These are phyloP conservation scores for Ceratocystiopsis minuta DNA, from an alignment of 2,329 filamentous ascomycete genomes.

Conservation along the genomic window DNA sequence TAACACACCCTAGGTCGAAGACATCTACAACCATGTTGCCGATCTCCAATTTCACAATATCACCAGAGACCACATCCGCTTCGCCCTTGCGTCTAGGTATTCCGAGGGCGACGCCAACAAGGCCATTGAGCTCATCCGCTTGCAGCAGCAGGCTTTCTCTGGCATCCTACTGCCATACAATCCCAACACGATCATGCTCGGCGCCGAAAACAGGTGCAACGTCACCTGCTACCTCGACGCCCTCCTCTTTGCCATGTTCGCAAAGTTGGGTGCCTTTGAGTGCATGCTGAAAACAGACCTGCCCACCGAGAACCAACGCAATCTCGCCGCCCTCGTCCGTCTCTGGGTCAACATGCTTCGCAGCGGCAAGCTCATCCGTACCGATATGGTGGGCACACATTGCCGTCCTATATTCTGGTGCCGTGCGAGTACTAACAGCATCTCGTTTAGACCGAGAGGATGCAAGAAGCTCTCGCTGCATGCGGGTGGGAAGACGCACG, in stretches of 20 bases:
- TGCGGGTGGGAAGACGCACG: conserved; percentile 81
- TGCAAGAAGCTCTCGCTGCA: conserved; percentile 65
- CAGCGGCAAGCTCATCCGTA: conserved; percentile 66
- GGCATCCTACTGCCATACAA: conserved; percentile 63
- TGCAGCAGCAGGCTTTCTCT: conserved; percentile 66
- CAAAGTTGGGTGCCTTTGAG: conserved; percentile 75
- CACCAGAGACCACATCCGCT: conserved; percentile 37
- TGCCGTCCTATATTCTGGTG: not conserved
- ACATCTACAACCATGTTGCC: conserved; percentile 21
- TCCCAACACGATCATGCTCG: conserved; percentile 52
- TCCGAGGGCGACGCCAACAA: conserved; percentile 53
- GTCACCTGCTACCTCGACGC: conserved; percentile 94
- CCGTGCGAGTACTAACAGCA: not conserved
- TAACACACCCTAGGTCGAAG: conserved; percentile 19
- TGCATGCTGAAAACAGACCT: conserved; percentile 75
- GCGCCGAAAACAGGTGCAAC: conserved; percentile 67
- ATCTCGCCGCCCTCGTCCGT: conserved; percentile 59
- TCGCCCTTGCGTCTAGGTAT: conserved; percentile 41
- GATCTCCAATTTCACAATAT: conserved; percentile 28
- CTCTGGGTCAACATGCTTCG: conserved; percentile 89
- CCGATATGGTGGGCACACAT: conserved; percentile 49
- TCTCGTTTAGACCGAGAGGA: conserved; percentile 4
- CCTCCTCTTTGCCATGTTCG: conserved; percentile 90
- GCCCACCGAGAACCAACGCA: conserved; percentile 50
- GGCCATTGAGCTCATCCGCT: conserved; percentile 56